Percentiles rank a stretch among this genome's conserved stretches.
These are phyloP conservation scores for Verticillium zaregamsianum DNA, from an alignment of 2,329 filamentous ascomycete species.

Conservation along the genomic window DNA sequence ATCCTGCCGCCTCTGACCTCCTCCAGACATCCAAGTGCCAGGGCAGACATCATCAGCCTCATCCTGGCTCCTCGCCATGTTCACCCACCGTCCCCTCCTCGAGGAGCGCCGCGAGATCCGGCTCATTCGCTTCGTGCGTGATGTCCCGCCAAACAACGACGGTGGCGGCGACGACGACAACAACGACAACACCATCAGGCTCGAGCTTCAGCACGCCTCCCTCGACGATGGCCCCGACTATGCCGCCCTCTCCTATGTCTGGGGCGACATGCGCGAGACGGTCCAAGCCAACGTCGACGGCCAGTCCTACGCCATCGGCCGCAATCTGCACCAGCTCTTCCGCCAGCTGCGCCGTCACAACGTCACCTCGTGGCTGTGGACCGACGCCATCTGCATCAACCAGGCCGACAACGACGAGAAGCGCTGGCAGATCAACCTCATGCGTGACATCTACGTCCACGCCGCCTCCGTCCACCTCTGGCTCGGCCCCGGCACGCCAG, in stretches of 20 bases:
- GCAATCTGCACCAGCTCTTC: constrained; percentile 3
- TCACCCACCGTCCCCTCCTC: not conserved
- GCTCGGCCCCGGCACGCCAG: constrained; percentile 8
- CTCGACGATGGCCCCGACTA: constrained; percentile 5
- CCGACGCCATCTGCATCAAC: constrained; percentile 17
- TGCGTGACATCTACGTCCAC: constrained; percentile 12
- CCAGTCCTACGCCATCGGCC: not conserved
- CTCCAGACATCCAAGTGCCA: too few relatives aligned
- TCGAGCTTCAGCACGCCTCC: constrained; percentile 10
- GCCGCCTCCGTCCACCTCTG: constrained; percentile 14
- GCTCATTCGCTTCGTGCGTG: constrained; percentile 8
- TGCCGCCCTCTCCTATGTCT: constrained; percentile 16
- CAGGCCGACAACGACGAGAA: constrained; percentile 15
- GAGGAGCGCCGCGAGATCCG: constrained; percentile 9
- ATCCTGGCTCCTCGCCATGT: not conserved
- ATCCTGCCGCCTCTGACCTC: too few relatives aligned
- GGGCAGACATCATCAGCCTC: too few relatives aligned
- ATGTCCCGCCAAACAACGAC: too few relatives aligned
- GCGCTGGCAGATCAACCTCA: constrained; percentile 11
- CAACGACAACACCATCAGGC: not conserved
- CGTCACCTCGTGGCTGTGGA: constrained; percentile 10
- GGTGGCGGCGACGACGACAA: too few relatives aligned
- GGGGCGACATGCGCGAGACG: constrained; percentile 7
- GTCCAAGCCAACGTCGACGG: constrained; percentile 5
- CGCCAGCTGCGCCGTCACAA: constrained; percentile 4